These are phyloP conservation scores for Trichopus zeylanicus DNA, from an alignment of 116 monocot genomes.

Conservation along the genomic window DNA sequence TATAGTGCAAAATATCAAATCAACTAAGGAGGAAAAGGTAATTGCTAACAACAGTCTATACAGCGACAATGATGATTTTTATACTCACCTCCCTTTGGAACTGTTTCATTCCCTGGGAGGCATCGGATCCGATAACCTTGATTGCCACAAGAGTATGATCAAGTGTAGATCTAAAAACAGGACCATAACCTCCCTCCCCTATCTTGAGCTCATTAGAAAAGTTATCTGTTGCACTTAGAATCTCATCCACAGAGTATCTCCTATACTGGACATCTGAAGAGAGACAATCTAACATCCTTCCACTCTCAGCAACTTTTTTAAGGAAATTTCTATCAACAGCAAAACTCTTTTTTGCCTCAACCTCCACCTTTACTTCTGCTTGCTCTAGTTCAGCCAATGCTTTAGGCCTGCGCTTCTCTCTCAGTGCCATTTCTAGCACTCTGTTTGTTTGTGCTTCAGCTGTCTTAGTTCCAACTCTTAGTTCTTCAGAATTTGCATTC, in stretches of 20 bases:
- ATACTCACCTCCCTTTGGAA: constrained; percentile 68
- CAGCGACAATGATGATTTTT: neutral
- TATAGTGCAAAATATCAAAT: neutral
- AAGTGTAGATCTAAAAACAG: constrained; percentile 59
- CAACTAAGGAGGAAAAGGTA: neutral
- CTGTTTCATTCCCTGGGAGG: constrained; percentile 57
- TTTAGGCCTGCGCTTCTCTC: constrained; percentile 1
- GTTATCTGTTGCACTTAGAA: constrained; percentile 45
- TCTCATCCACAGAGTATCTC: constrained; percentile 53
- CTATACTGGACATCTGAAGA: constrained; percentile 27
- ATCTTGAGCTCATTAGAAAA: constrained; percentile 53
- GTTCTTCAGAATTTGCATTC: neutral
- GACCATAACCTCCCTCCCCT: constrained; percentile 89
- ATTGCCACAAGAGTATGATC: constrained; percentile 67
- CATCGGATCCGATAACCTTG: constrained; percentile 61
- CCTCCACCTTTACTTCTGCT: neutral
- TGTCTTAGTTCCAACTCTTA: neutral
- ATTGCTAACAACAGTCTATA: too few species aligned
- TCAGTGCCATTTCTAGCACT: neutral
- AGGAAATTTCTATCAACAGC: neutral
- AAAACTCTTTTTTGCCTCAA: neutral
- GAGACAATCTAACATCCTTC: constrained; percentile 12
- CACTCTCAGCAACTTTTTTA: constrained; percentile 8
- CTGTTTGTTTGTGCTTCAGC: neutral
- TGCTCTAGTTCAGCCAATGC: constrained; percentile 6